Base-by-base conservation (phyloP, 495 filamentous ascomycete species). In the Aspergillus diversus region DNA sequence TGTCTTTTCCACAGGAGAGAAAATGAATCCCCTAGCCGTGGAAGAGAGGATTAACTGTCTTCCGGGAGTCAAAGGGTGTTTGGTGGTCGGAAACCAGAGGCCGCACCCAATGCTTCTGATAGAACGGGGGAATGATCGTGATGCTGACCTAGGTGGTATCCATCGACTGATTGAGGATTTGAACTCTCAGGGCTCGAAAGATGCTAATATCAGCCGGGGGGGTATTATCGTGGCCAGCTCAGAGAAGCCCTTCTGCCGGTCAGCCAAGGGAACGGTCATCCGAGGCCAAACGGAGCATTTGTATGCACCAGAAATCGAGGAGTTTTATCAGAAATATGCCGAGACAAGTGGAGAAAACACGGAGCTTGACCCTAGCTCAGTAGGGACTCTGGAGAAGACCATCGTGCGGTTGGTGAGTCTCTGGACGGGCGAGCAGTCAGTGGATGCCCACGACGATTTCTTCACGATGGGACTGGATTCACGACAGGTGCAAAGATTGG, bases 1-100 rank as follows among this genome's bases (percentile, higher is more conserved):
- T 34, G 84, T 87, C 12, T 80, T 88, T 59, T 82, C 80, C 3
- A 87, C 81, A 64, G 86, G 83, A 27, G 84, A 87, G 71, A 89
- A 87, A 69, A 67, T 86, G 5, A 87, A 87, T 63, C 85, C 85
- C 1, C 69, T 84, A 7, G 70, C 71, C 5, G 75, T 87, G 17
- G 86, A 89, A 63, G 62, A 69, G 7, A 71, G 64, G 4, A 57
- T 89, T 21, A 58, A 63, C 33, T 70, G 60, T 8, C 78, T 84
- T 55, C 75, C 82, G 0, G 61, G 69, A 12, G 69, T 88, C 33
- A 75, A 73, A 15, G 76, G 76, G 1, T 84, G 80, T 0, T 33
- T 88, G 1, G 79, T 89, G 1, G 75, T 83, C 7, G 87, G 87
- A 3, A 63, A 76, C 16, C 35, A 37, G 34, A 59, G 69, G 73